These are phyloP conservation scores for Ogataea dorogensis DNA, from an alignment of 805 yeast genomes.

Conservation along the genomic window DNA sequence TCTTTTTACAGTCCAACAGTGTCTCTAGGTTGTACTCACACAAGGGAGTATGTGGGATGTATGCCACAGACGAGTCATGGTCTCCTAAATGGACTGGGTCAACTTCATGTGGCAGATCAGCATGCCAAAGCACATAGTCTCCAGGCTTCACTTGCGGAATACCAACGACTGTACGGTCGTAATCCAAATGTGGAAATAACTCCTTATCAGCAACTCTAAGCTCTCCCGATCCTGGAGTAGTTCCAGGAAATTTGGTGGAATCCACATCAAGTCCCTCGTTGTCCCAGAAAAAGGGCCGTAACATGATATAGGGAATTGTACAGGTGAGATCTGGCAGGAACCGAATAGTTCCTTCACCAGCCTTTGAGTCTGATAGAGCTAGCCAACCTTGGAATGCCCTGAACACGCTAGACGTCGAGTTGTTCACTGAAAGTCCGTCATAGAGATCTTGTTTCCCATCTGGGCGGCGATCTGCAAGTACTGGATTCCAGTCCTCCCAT, in stretches of 20 bases:
- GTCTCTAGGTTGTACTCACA: constrained; percentile 11
- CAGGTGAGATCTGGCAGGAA: constrained; percentile 37
- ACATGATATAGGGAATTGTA: constrained; percentile 38
- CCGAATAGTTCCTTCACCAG: constrained; percentile 39
- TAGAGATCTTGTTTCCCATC: constrained; percentile 36
- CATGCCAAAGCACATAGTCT: constrained; percentile 44
- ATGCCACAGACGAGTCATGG: constrained; percentile 39
- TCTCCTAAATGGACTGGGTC: constrained; percentile 37
- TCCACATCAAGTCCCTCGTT: constrained; percentile 31
- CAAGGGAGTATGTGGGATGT: constrained; percentile 37
- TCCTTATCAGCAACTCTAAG: constrained; percentile 25
- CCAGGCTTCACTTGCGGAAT: constrained; percentile 42
- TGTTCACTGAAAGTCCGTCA: constrained; percentile 15
- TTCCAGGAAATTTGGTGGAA: constrained; percentile 38
- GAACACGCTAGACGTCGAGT: constrained; percentile 30
- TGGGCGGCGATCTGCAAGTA: constrained; percentile 35
- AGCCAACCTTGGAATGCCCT: constrained; percentile 46
- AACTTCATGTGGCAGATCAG: constrained; percentile 41
- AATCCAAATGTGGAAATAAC: constrained; percentile 37
- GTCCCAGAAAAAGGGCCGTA: constrained; percentile 39
- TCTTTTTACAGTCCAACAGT: constrained; percentile 3
- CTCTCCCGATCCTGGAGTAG: constrained; percentile 38
- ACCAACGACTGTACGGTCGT: constrained; percentile 32
- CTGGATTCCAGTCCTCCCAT: constrained; percentile 46
- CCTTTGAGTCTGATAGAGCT: constrained; percentile 35